A percentile compares a stretch with the other conserved stretches of the same genome.
phyloP scores from a whole-genome alignment of 2,329 filamentous ascomycete genomes.

The Fusarium sublunatum region DNA sequence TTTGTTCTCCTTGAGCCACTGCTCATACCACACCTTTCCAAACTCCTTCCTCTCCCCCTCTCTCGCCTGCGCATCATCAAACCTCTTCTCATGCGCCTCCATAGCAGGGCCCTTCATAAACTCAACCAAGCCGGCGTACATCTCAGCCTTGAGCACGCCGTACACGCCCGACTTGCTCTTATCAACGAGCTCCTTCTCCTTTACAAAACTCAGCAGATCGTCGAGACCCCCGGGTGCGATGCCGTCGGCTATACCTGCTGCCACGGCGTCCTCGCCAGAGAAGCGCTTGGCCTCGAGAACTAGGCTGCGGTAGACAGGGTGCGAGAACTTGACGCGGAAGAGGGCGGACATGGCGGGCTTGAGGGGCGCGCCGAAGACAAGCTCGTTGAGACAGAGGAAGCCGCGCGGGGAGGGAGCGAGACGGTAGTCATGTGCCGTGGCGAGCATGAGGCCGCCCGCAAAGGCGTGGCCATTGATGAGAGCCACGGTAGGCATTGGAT shows the following conservation, averaged over 20 bases:
- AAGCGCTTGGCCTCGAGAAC: conserved; percentile 81
- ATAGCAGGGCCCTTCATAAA: conserved; percentile 65
- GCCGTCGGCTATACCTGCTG: conserved; percentile 75
- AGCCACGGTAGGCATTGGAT: conserved; percentile 85
- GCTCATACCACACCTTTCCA: conserved; percentile 60
- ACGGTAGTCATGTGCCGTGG: conserved; percentile 86
- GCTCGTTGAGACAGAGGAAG: conserved; percentile 84
- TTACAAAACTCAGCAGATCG: conserved; percentile 70
- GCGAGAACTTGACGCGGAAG: conserved; percentile 75
- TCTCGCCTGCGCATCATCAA: conserved; percentile 54
- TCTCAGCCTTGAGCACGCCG: conserved; percentile 77
- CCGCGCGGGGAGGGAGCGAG: conserved; percentile 77
- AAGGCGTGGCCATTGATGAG: conserved; percentile 84
- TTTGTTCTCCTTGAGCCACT: conserved; percentile 58
- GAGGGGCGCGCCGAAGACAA: conserved; percentile 82
- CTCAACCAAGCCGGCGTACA: conserved; percentile 74
- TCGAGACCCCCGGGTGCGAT: conserved; percentile 70
- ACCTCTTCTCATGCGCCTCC: conserved; percentile 62
- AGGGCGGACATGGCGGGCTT: conserved; percentile 78
- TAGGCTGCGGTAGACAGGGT: conserved; percentile 69
- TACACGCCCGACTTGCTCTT: conserved; percentile 76
- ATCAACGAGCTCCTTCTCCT: conserved; percentile 66
- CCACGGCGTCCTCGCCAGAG: conserved; percentile 70
- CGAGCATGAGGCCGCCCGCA: conserved; percentile 83
- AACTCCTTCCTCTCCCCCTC: conserved; percentile 58